phyloP scores from a whole-genome alignment of 768 basidiomycete species.

The Boletus tylopilopsis region DNA sequence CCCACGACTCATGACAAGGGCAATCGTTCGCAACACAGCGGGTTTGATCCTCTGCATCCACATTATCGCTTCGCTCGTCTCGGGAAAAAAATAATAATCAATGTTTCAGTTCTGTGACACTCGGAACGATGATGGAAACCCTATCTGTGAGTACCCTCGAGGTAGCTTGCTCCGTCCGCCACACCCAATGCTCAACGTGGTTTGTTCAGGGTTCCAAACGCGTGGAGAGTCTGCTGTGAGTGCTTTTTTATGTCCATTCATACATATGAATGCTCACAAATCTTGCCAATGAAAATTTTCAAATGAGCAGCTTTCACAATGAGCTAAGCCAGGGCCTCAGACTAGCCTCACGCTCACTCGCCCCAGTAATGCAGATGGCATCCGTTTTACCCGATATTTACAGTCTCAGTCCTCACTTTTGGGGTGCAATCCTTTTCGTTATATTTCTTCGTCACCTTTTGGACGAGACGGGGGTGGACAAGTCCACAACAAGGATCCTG shows the following conservation, averaged over 20 bases:
- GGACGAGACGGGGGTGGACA: conserved; percentile 43
- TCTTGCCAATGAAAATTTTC: conserved; percentile 9
- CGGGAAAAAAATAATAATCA: too few species aligned
- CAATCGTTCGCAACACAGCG: too few species aligned
- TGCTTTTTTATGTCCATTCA: conserved; percentile 15
- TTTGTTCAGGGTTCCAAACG: conserved; percentile 48
- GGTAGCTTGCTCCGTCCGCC: conserved; percentile 3
- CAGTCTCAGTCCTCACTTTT: conserved; percentile 71
- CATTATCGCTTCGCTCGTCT: too few species aligned
- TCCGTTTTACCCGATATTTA: conserved; percentile 12
- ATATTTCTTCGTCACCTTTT: conserved; percentile 52
- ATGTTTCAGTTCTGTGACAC: too few species aligned
- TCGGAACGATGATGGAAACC: conserved; percentile 61
- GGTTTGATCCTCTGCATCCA: too few species aligned
- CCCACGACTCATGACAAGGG: conserved; percentile 7
- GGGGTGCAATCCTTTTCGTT: conserved; percentile 61
- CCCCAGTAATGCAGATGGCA: not conserved
- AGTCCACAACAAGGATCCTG: conserved; percentile 50
- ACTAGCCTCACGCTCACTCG: too few species aligned
- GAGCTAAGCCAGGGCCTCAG: conserved; percentile 13
- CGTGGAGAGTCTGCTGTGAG: conserved; percentile 62
- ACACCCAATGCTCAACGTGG: not conserved
- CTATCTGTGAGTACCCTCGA: conserved; percentile 48
- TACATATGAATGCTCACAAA: conserved; percentile 12
- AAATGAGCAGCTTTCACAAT: conserved; percentile 63